Evolutionary conservation across 768 basidiomycete genomes (phyloP), one percentile per base, ranked within the genome.

Genomic region (Psilocybe azurescens): DNA sequence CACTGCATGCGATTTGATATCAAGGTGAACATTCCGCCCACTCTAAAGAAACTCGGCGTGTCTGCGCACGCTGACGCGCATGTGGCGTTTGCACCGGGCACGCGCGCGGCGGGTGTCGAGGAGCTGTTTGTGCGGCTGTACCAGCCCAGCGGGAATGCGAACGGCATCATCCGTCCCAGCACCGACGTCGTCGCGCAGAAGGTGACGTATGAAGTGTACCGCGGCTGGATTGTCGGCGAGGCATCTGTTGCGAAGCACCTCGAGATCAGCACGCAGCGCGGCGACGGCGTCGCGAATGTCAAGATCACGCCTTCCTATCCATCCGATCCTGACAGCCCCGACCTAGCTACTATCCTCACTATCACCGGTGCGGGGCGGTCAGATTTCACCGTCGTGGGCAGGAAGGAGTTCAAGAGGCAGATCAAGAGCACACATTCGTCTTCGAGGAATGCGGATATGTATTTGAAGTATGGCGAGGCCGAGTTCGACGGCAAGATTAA

Each of bases 191-290:
- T 53, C 24, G 76, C 84, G 5, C 71, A 78, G 38, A 63, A 73
- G 13, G 64, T 81, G 61, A 61, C 69, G n/a, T 72, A 86, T 32
- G 83, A 86, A 66, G 73, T 84, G 3, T 79, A 71, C 65, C 74
- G 81, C 46, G 88, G 86, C 24, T 88, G 84, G 81, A 80, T 88
- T 53, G 84, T 86, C n/a, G 86, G 88, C 28, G 84, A 84, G 55
- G 79, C 80, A 46, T 71, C 81, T n/a, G 73, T 84, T 64, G 75
- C 78, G 18, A 73, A 80, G 32, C 70, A 70, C 58, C 77, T 81
- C 3, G 65, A 69, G 18, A 72, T 88, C 63, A 73, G 67, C 13
- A 86, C 84, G 1, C 83, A 85, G 74, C 77, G 79, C 28, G 83
- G 85, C 14, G 77, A 81, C 62, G 85, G 83, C 14, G 70, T 80